Evolutionary conservation across 2,329 filamentous ascomycete species (phyloP).

Genomic region (Aureobasidium sp.): DNA sequence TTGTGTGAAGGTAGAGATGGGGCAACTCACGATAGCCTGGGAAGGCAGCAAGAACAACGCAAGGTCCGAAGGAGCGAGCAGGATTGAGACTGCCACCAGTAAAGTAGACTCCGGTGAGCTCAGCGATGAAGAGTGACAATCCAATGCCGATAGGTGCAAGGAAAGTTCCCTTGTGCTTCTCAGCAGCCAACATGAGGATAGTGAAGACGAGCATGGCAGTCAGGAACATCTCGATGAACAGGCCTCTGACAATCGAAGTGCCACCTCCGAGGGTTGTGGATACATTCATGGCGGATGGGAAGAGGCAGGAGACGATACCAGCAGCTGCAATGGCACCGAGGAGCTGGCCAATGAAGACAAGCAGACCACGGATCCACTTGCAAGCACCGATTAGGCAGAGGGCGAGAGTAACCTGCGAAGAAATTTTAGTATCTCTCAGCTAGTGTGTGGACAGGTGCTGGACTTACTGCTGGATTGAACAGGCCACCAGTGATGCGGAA

Average conservation of each 20-base stretch:
- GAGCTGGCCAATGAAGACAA: constrained; percentile 41
- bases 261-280: constrained; percentile 36
- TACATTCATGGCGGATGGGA: constrained; percentile 40
- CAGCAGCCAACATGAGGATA: constrained; percentile 39
- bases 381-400: constrained; percentile 42
- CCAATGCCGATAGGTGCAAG: constrained; percentile 36
- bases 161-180: constrained; percentile 38
- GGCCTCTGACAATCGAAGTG: constrained; percentile 38
- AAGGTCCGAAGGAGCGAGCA: constrained; percentile 30
- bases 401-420: constrained; percentile 38
- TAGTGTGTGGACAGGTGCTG: neutral
- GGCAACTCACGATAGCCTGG: constrained; percentile 18
- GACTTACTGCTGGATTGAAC: constrained; percentile 29
- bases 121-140: constrained; percentile 39
- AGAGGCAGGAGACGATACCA: constrained; percentile 37
- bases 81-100: constrained; percentile 33
- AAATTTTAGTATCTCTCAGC: neutral
- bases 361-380: constrained; percentile 36
- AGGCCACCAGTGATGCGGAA: constrained; percentile 35
- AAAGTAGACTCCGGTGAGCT: constrained; percentile 40
- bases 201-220: constrained; percentile 44
- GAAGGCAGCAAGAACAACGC: constrained; percentile 25
- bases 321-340: constrained; percentile 40
- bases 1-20: no score
- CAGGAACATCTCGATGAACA: constrained; percentile 47